Evolutionary conservation across 2,329 filamentous ascomycete genomes (phyloP), one percentile per base, ranked within the genome.

Genomic region (Aspergillus pseudoviridinutans): DNA sequence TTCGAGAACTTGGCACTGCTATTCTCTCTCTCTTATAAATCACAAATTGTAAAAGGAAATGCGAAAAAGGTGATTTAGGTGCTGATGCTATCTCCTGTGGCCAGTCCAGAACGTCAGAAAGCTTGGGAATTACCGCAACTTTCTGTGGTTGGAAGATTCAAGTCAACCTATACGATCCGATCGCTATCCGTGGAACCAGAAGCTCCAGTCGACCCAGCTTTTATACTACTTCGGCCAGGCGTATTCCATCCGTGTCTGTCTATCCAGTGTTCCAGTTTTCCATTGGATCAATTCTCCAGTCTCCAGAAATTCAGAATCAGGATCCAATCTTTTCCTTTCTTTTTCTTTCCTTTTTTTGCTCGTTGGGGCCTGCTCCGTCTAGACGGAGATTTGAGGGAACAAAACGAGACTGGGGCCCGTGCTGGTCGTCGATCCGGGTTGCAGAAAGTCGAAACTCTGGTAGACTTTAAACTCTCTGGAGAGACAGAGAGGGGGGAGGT

Each of bases 111-210:
- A 38, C 59, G 38, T 52, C 57, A 46, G 57, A 66, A 66, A 65
- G 60, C 65, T 63, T 66, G 62, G 64, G 66, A 68, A 69, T 68
- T 68, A 58, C 67, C 67, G 64, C 62, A 64, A 55, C 51, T 61
- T 59, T 55, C 58, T 60, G 59, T 66, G 65, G 54, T 61, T 68
- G 67, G 20, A 51, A 50, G 58, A 54, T 28, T 54, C 47, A 38
- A 53, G 51, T 61, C 53, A 54, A 53, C 50, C 57, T 59, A 56
- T 61, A 57, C 57, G 57, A 60, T 63, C 61, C 58, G 68, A 70
- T 69, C 67, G 65, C 63, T 60, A 60, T 59, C 64, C 62, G 62
- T 67, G 63, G 61, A 64, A 64, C 61, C 61, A 59, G 56, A 63
- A 63, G 62, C 65, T 66, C 57, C 60, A 58, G 56, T 63, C 55